Base-by-base conservation (phyloP, 108 stramenopile species). In the Hondaea fermentalgiana region DNA sequence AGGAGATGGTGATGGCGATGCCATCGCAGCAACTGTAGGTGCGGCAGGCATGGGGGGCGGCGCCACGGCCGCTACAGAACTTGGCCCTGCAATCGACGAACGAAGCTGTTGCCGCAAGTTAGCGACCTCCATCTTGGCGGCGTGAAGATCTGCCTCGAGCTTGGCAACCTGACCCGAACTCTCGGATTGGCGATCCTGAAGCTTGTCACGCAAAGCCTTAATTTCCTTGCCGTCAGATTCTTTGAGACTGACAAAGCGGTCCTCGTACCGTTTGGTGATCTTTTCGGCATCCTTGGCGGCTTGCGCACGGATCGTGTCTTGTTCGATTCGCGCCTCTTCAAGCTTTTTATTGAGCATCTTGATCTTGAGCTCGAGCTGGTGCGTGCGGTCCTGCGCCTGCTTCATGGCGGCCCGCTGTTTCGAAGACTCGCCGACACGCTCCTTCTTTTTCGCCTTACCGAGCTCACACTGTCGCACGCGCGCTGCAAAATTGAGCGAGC, bases 401-500 rank as follows among this genome's bases (percentile, higher is more conserved):
- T 47, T 69, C 44, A 88, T 69, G 12, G 60, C 64, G n/a, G 45
- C 60, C 16, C 29, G 19, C 23, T 44, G 47, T 25, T 69, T 58
- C 14, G 43, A 25, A 44, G 60, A 35, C 47, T 89, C 89, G 44
- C 72, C 45, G 49, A 19, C 12, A 29, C 72, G 47, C 51, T 58
- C 87, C 88, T 89, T 89, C 83, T 59, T 59, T 49, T 87, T 87
- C 47, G 89, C 89, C 17, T 58, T 42, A 49, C 89, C 89, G 14
- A 47, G 89, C 89, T 89, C 89, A 5, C 89, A 89, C 28, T 89
- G 87, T 14, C 89, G 89, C 76, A 89, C 89, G 47, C 90, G 87
- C 5, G 88, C 25, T 2, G 87, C 90, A 64, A 89, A 91, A 25
- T 88, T 91, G 21, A 89, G 76, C 16, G 89, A 87, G 71, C 59